Evolutionary conservation across 1,139 yeast species (phyloP).

Genomic region (Magnusiomyces tetraspermus): DNA sequence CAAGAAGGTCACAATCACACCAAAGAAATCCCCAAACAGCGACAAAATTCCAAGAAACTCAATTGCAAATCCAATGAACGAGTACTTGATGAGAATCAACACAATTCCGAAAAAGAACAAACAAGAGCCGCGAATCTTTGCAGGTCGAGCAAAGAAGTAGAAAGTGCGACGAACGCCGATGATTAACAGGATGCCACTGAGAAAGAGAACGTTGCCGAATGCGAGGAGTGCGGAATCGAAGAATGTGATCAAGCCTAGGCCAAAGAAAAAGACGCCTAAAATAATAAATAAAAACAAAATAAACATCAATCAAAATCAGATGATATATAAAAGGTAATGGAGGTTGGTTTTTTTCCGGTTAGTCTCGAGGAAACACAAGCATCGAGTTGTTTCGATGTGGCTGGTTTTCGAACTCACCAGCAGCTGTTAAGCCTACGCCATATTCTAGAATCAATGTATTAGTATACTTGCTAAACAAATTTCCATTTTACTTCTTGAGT

Average conservation of each 20-base stretch:
- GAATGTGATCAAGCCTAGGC: slow-evolving; percentile 74
- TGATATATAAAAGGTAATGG: too few relatives aligned
- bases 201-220: slow-evolving; percentile 72
- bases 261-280: slow-evolving; percentile 51
- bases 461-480: neutral
- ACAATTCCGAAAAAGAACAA: slow-evolving; percentile 69
- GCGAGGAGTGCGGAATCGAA: slow-evolving; percentile 88
- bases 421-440: slow-evolving; percentile 91
- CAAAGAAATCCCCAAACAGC: slow-evolving; percentile 84
- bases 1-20: slow-evolving; percentile 80
- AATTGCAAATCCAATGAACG: slow-evolving; percentile 75
- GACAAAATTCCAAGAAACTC: slow-evolving; percentile 85
- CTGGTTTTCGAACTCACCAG: slow-evolving; percentile 42
- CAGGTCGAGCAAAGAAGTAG: slow-evolving; percentile 76
- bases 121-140: slow-evolving; percentile 75
- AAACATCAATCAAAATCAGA: too few relatives aligned
- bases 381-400: neutral
- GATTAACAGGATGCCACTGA: slow-evolving; percentile 72
- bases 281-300: neutral
- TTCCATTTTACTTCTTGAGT: too few relatives aligned
- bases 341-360: too few relatives aligned
- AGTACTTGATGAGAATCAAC: slow-evolving; percentile 62
- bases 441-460: slow-evolving; percentile 43
- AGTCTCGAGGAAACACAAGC: neutral
- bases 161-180: slow-evolving; percentile 79